Evolutionary conservation across 2,329 filamentous ascomycete genomes (phyloP).

Genomic region (Exophiala oligosperma): DNA sequence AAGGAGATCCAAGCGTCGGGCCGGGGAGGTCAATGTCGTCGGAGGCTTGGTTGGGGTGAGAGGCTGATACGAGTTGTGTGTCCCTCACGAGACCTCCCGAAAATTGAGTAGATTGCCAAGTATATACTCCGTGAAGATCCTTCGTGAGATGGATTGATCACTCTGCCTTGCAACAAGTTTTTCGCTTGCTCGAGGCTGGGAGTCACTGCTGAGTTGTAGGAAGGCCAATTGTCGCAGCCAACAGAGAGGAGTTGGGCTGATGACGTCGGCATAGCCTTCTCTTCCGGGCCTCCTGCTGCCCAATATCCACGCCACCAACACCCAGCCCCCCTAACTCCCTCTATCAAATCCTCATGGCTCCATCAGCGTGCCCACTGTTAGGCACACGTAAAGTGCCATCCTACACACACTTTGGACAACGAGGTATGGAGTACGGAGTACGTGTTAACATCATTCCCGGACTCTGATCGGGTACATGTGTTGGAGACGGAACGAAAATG

Average conservation of each 20-base stretch:
- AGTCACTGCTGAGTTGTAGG: background rate
- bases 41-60: background rate
- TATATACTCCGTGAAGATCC: background rate
- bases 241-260: conserved; percentile 11
- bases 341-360: background rate
- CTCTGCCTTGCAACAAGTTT: background rate
- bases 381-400: background rate
- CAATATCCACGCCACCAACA: background rate
- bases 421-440: too few species aligned
- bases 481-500: too few species aligned
- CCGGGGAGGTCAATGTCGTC: background rate
- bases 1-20: conserved; percentile 3
- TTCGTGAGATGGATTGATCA: background rate
- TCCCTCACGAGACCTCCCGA: background rate
- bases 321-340: background rate
- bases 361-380: background rate
- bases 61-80: background rate
- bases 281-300: background rate
- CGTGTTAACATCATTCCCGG: too few species aligned
- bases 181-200: background rate
- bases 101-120: background rate
- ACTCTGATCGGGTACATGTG: too few species aligned
- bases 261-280: conserved; percentile 13
- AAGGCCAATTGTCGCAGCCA: background rate
- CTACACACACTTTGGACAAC: background rate